Base-by-base conservation (phyloP, 305 asterid genomes). In the Fraxinus albicans region DNA sequence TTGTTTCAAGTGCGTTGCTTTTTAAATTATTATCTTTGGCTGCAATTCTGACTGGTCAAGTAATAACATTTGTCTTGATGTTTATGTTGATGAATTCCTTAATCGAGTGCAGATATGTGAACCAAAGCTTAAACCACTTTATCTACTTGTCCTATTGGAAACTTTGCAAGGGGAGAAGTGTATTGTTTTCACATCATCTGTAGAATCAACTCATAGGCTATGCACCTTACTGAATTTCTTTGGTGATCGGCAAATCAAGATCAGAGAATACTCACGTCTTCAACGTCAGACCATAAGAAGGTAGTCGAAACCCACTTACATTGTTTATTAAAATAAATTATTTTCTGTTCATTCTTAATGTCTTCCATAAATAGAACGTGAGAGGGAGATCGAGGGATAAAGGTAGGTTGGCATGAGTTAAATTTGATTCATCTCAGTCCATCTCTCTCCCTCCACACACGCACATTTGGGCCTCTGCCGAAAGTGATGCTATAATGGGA, bases 141-240 rank as follows among this genome's bases (percentile, higher is more conserved):
- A 92, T 84, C 89, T 95, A 47, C 95, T 91, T 35, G 92, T 94
- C 25, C 96, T 95, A 42, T 88, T 95, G 86, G 91, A 89, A 87
- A 86, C 85, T 78, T 82, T 95, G 87, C 89, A 86, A 86, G 91
- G 90, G 84, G 94, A 95, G 83, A 94, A 95, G 86, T 88, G 94
- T 84, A 95, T 95, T 81, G 93, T 95, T 86, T 93, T 95, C 92
- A 94, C 98, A 60, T 89, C 95, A 76, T 93, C 98, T 0, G 95
- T 95, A 29, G 97, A 94, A 86, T 90, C 94, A 63, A 91, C 96
- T 83, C 98, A 92, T 88, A 89, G 95, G 70, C 84, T 95, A 80
- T 91, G 95, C 88, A 89, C 91, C 73, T 84, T 91, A 81, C 89
- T 95, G 77, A 91, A 90, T 81, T 92, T 86, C 83, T 91, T 93